Percentiles rank a stretch among this genome's conserved stretches.
Evolutionary conservation across 2,329 filamentous ascomycete species (phyloP).

Genomic region (Beauveria caledonica): DNA sequence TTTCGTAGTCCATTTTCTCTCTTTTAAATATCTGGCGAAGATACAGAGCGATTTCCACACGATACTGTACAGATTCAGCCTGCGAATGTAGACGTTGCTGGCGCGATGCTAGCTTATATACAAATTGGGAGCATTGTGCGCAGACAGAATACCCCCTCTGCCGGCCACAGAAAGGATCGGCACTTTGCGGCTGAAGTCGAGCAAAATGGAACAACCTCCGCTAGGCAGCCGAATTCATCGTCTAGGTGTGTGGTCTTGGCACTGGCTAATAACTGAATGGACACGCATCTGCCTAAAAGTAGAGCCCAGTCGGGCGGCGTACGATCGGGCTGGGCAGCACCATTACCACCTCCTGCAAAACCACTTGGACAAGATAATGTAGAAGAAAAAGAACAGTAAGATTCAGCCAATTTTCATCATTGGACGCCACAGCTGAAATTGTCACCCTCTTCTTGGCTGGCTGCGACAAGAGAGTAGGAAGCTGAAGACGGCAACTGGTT

Average conservation of each 20-base stretch:
- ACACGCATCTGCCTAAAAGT: conserved; percentile 2
- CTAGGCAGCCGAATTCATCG: conserved; percentile 2
- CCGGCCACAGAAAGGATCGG: neutral
- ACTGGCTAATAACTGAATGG: neutral
- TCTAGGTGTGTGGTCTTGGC: neutral
- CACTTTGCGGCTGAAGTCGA: neutral
- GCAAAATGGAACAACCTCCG: neutral
- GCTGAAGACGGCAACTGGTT: neutral
- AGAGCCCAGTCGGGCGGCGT: neutral
- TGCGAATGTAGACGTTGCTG: neutral
- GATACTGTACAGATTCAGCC: neutral
- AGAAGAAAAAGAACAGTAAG: too few species aligned
- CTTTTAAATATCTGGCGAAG: neutral
- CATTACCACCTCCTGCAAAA: neutral
- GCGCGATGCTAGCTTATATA: neutral
- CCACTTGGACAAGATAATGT: neutral
- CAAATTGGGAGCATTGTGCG: neutral
- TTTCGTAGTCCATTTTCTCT: conserved; percentile 22
- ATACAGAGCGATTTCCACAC: neutral
- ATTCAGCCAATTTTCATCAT: neutral
- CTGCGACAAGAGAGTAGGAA: neutral
- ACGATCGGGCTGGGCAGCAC: neutral
- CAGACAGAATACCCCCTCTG: neutral
- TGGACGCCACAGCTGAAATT: neutral
- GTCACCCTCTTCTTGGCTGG: neutral